Base-by-base conservation (phyloP, 257 asterid species). In the Solanum piurae region DNA sequence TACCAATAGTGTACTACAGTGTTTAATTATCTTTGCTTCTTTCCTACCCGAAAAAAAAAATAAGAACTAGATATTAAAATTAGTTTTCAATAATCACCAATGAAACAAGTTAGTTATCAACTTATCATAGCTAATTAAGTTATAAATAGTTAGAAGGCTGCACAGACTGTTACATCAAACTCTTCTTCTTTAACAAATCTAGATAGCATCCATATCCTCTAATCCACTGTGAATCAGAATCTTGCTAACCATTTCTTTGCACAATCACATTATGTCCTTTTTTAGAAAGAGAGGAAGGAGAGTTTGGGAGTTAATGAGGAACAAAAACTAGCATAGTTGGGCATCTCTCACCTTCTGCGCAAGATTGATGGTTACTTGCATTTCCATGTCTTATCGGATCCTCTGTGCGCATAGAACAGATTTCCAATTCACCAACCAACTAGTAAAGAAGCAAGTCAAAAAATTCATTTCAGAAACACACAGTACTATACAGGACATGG, bases 381-480 rank as follows among this genome's bases (percentile, higher is more conserved):
- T 66, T 91, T 87, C 92, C 95, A 86, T 83, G 89, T 79, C 90
- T 92, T 86, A 90, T 87, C 66, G 40, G 83, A 27, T 93, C 96
- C 89, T 88, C 91, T 49, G 91, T 68, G 89, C 83, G 82, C 68
- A 85, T 88, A 74, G 98, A 89, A 84, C 91, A 91, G 62, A 93
- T 89, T 85, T 94, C 96, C 91, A 97, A 86, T 90, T 94, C 94
- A 89, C 92, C 92, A 88, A 96, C 95, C 93, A 94, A 88, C 99
- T 97, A 93, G 88, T 34, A 82, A 87, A 91, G 87, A 86, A 73
- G 77, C 52, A 84, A 66, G 89, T 84, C 72, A 88, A 90, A 87
- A 86, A 25, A 60, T 60, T 14, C 75, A 86, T 74, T 79, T 79
- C 88, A 86, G 40, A 72, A 86, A 73, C 37, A 72, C 5, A 37